Conservation (phyloP, 345 rosid species). For the Euphorbia pulcherrima region DNA sequence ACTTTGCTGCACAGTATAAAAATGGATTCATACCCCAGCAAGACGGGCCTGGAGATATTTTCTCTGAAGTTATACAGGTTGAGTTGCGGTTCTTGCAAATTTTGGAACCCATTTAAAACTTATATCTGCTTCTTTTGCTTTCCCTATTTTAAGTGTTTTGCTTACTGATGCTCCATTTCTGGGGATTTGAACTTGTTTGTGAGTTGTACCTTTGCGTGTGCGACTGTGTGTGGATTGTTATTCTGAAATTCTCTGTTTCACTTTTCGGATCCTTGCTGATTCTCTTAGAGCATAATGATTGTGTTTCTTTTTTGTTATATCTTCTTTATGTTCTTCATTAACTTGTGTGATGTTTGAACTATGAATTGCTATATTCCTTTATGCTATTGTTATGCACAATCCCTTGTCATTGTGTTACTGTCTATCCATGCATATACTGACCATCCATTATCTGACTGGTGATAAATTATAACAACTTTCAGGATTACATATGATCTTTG, state of each 20-base stretch:
- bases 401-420: neutral
- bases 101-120: neutral
- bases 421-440: neutral
- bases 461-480: neutral
- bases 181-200: neutral
- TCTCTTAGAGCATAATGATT: neutral
- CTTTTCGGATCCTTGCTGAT: neutral
- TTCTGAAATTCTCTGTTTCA: neutral
- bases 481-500: neutral
- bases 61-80: constrained; percentile 41
- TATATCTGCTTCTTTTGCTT: neutral
- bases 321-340: neutral
- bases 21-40: constrained; percentile 91
- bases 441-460: neutral
- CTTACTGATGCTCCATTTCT: neutral
- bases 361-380: neutral
- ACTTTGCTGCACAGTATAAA: constrained; percentile 54
- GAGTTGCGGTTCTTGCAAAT: constrained; percentile 17
- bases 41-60: constrained; percentile 81
- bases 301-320: neutral
- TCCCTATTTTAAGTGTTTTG: neutral
- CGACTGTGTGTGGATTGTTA: neutral
- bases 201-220: neutral
- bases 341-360: neutral
- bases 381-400: neutral